Conservation (phyloP, 805 yeast species). For the Pichia californica region DNA sequence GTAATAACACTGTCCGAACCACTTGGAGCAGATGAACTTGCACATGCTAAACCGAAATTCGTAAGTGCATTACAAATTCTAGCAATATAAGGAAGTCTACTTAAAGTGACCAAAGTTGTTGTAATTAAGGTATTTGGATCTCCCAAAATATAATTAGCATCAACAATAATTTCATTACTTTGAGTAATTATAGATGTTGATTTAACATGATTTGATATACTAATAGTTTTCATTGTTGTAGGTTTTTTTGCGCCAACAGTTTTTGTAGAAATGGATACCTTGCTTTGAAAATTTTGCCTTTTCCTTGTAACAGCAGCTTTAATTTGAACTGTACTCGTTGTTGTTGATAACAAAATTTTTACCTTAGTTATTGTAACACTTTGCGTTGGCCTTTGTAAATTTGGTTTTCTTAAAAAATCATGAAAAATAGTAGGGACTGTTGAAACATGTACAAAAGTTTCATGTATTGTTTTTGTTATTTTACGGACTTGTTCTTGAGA, state of each 20-base stretch:
- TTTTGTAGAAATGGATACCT: conserved; percentile 9
- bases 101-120: background rate
- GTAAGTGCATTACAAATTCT: conserved; percentile 1
- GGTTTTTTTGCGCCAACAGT: conserved; percentile 15
- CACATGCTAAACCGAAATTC: conserved; percentile 1
- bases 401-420: too few species aligned
- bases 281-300: too few species aligned
- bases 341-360: too few species aligned
- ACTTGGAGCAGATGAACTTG: too few species aligned
- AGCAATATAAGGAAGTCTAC: background rate
- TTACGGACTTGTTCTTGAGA: background rate
- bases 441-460: too few species aligned
- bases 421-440: too few species aligned
- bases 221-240: conserved; percentile 15
- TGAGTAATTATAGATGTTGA: background rate
- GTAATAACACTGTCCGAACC: too few species aligned
- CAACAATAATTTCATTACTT: background rate
- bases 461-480: too few species aligned
- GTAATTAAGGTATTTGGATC: background rate
- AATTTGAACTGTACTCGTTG: too few species aligned
- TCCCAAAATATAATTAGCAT: conserved; percentile 1
- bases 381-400: too few species aligned
- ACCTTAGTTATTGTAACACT: too few species aligned
- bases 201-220: conserved; percentile 7
- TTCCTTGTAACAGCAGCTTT: too few species aligned